Evolutionary conservation across 306 rosid genomes (phyloP), one percentile per base, ranked within the genome.

Genomic region (Cucurbita argyrosperma): DNA sequence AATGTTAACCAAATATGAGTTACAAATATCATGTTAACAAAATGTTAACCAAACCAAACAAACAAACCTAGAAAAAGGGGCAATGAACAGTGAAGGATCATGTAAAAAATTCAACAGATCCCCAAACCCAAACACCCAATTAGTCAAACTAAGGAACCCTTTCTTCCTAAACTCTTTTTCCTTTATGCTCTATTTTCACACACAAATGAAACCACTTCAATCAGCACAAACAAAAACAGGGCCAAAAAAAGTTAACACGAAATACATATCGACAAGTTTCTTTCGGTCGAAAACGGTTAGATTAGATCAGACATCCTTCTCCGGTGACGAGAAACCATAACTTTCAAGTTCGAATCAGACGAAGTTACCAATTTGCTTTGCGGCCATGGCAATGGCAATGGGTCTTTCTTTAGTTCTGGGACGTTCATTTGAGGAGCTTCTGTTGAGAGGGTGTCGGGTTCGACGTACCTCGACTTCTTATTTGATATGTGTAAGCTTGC

Each of bases 281-380:
- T 49, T 56, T 15, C 67, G 54, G 21, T 69, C 35, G 10, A 30
- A 3, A 30, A 45, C 37, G 23, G 60, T 76, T 82, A 88, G 67
- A 88, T 80, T 69, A 90, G 80, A 81, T 89, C 81, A 76, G 98
- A 93, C 96, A 85, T 89, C 79, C 97, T 86, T 84, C 97, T 87
- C 75, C 89, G 84, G 70, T 94, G 98, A 71, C 80, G 90, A 77
- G 79, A 30, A 74, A 86, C 78, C 10, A 69, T 75, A 54, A 74
- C 66, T 82, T 83, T 84, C 76, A 86, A 75, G 83, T 85, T 92
- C 47, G 89, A 81, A 82, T 92, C 91, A 0, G 90, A 90, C 7
- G 97, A 72, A 59, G 84, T 82, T 52, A 84, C 82, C 80, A 73
- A 21, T 80, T 75, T 88, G 80, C 82, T 86, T 76, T 78, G 80